Evolutionary conservation across 306 rosid species (phyloP), one percentile per base, ranked within the genome.

Genomic region (Sechiopsis laciniata): DNA sequence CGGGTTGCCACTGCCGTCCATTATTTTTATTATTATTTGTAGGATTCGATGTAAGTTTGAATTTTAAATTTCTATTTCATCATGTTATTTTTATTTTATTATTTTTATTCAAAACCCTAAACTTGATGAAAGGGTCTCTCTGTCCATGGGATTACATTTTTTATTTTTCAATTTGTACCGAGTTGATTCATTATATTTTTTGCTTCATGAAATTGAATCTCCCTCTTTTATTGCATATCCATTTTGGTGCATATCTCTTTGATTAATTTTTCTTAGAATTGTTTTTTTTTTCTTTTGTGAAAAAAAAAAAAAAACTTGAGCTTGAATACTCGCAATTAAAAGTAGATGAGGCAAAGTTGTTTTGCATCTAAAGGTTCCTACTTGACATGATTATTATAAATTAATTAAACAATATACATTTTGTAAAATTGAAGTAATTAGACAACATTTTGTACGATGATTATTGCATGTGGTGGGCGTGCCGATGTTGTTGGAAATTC

Each of bases 391-490:
- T 69, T 69, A 69, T 13, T 50, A 32, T 32, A 1, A 22, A 5
- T 32, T 32, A 32, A 32, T 32, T 32, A 22, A 50, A 69, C 42
- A 69, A 21, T 48, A 40, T 48, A 50, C 32, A 69, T 69, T 69
- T 50, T 69, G 54, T 67, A 20, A 67, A 69, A 6, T 69, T 14
- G 57, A 69, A 69, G 73, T 69, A 67, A 67, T 67, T 46, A 65
- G 15, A 67, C 45, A 69, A 7, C 45, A 46, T 69, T 48, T 50
- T 67, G 0, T 7, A 48, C 8, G 55, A 67, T 67, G 55, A 42
- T 68, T 46, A 32, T 32, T 46, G 35, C 35, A 67, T 46, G 21
- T 46, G 13, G 73, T 48, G 55, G 54, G 42, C 54, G 37, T 37
- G 55, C 32, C 10, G 17, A 67, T 66, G 72, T 45, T 66, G 55